Evolutionary conservation across 108 stramenopile species (phyloP), one percentile per base, ranked within the genome.

Genomic region (Licmophora abbreviata): DNA sequence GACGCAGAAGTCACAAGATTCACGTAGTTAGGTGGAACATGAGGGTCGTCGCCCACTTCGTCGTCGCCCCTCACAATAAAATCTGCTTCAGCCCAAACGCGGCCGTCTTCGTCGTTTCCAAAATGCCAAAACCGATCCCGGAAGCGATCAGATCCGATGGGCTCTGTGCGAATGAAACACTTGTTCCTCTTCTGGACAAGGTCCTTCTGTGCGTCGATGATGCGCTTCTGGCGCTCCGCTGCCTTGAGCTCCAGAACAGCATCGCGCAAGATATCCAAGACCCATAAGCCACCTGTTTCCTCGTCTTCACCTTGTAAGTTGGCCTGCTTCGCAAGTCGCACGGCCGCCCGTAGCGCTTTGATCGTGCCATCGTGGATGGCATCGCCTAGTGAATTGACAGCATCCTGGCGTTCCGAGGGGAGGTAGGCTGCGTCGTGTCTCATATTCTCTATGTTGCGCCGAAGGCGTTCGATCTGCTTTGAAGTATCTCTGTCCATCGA

Each of bases 321-420:
- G 24, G 85, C 85, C 15, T 76, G 68, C 44, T 91, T 85, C 7
- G 89, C 83, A 31, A 67, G 44, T 32, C 73, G 69, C 33, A 91
- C 82, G 17, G 85, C 89, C 45, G 59, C 57, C 24, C 77, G 63
- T 1, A 91, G 68, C 14, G 78, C 74, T 59, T 85, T 91, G 15
- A 91, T 76, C n/a, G 89, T 91, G 18, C 89, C 89, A 64, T 91
- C 89, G 28, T 76, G 73, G 44, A 91, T 91, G 17, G 85, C 85
- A 67, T 91, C 89, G 41, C 69, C 71, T 37, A 91, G 40, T 10
- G 41, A 44, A 38, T 83, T 81, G 18, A 85, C 64, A 3, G 89
- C 85, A 10, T 32, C 41, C 23, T 54, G 58, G 45, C 89, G 63
- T 24, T 61, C 59, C 21, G 54, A 44, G 10, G 79, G 68, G 30